Percentiles rank a stretch among this genome's conserved stretches.
Evolutionary conservation across 768 basidiomycete species (phyloP).

Genomic region (Tylopilus rubrobrunneus): DNA sequence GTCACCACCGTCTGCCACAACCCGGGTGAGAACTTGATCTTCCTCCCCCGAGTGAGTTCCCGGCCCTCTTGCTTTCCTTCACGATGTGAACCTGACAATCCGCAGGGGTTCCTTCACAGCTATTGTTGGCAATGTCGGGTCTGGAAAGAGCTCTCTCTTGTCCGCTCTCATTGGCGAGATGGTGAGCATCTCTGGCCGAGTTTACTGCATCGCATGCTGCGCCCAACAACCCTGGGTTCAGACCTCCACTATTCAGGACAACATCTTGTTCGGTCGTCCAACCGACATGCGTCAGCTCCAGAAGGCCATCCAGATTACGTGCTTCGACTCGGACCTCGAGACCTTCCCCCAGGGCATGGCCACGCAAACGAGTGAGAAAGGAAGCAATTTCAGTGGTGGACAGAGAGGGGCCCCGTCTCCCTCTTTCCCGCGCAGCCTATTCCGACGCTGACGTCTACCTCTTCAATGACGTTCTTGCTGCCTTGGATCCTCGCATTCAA

Average conservation of each 20-base stretch:
- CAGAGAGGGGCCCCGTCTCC: constrained; percentile 49
- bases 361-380: constrained; percentile 48
- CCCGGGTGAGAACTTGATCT: no score
- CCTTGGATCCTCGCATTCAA: constrained; percentile 40
- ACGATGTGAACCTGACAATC: constrained; percentile 20
- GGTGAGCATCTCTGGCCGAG: constrained; percentile 23
- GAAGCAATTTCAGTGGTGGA: constrained; percentile 42
- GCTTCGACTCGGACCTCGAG: constrained; percentile 29
- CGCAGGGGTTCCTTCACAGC: constrained; percentile 23
- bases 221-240: constrained; percentile 33
- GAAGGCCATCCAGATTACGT: constrained; percentile 25
- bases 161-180: constrained; percentile 31
- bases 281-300: constrained; percentile 24
- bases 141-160: constrained; percentile 28
- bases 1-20: no score
- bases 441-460: constrained; percentile 39
- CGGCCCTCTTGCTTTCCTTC: constrained; percentile 15
- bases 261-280: constrained; percentile 29
- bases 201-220: constrained; percentile 27
- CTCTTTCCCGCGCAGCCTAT: constrained; percentile 45
- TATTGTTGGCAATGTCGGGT: constrained; percentile 26
- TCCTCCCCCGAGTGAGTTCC: no score
- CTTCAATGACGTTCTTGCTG: constrained; percentile 46
- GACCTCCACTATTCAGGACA: constrained; percentile 29
- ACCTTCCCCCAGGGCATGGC: constrained; percentile 28